phyloP scores from a whole-genome alignment of 257 asterid genomes.

The Nicotiana obtusifolia region DNA sequence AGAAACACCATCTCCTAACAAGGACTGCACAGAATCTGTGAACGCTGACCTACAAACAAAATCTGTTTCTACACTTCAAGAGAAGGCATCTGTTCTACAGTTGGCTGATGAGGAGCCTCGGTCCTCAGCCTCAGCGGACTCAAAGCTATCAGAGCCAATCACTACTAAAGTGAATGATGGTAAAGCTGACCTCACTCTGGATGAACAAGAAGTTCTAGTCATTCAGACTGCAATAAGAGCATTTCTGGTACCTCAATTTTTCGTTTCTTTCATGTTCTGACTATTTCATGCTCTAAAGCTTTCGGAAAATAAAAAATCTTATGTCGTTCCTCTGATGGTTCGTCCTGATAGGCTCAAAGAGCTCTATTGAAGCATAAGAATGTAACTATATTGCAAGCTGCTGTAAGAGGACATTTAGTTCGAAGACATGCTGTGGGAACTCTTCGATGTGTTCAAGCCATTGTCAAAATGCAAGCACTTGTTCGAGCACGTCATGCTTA shows the following conservation, averaged over 20 bases:
- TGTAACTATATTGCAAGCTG: slow-evolving; percentile 79
- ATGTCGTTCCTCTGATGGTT: neutral
- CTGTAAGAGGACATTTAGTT: slow-evolving; percentile 85
- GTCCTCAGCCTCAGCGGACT: slow-evolving; percentile 26
- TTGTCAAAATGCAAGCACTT: slow-evolving; percentile 83
- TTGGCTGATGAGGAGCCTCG: slow-evolving; percentile 44
- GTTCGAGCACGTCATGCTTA: slow-evolving; percentile 67
- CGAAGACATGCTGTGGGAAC: slow-evolving; percentile 86
- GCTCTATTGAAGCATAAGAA: slow-evolving; percentile 50
- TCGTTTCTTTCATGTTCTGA: neutral
- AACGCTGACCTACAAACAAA: slow-evolving; percentile 38
- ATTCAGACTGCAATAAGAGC: slow-evolving; percentile 75
- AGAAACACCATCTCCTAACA: slow-evolving; percentile 57
- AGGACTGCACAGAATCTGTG: slow-evolving; percentile 45
- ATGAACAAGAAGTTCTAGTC: slow-evolving; percentile 47
- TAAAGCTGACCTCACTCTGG: slow-evolving; percentile 27
- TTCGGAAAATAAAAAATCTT: neutral
- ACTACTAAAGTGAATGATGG: slow-evolving; percentile 29
- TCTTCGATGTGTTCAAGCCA: slow-evolving; percentile 87
- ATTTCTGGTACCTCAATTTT: slow-evolving; percentile 48
- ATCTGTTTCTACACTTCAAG: slow-evolving; percentile 37
- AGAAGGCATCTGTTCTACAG: slow-evolving; percentile 35
- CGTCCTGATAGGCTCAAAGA: slow-evolving; percentile 57
- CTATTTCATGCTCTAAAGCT: neutral
- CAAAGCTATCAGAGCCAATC: slow-evolving; percentile 28